Conservation (phyloP, 2,329 filamentous ascomycete genomes). For the Fusarium equiseti region DNA sequence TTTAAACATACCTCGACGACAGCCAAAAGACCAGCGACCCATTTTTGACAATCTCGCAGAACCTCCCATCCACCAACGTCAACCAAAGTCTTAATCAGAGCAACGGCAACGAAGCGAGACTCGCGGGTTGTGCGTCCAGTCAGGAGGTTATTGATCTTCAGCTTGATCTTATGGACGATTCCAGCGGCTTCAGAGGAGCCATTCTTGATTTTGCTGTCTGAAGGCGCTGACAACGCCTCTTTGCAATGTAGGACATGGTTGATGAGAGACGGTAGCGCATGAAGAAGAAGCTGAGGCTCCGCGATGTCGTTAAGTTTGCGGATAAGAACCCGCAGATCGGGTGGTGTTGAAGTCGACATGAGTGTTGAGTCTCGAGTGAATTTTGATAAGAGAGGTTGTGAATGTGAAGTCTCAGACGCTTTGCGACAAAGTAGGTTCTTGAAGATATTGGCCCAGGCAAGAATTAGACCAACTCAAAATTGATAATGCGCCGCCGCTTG, state of each 20-base stretch:
- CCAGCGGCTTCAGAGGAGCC: slow-evolving; percentile 72
- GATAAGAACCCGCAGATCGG: slow-evolving; percentile 74
- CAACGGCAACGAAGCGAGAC: slow-evolving; percentile 81
- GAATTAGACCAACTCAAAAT: slow-evolving; percentile 6
- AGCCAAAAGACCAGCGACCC: slow-evolving; percentile 81
- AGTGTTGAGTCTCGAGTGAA: neutral
- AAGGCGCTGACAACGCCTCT: slow-evolving; percentile 71
- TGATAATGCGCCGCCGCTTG: slow-evolving; percentile 22
- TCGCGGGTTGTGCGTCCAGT: slow-evolving; percentile 77
- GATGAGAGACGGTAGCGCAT: slow-evolving; percentile 77
- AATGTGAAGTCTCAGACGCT: slow-evolving; percentile 12
- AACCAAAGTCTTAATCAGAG: slow-evolving; percentile 82
- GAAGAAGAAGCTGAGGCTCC: slow-evolving; percentile 80
- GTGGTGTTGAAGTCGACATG: slow-evolving; percentile 57
- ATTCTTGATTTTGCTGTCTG: slow-evolving; percentile 71
- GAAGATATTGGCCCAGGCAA: slow-evolving; percentile 11
- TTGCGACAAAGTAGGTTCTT: slow-evolving; percentile 27
- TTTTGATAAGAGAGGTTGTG: neutral
- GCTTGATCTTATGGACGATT: slow-evolving; percentile 85
- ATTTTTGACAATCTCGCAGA: slow-evolving; percentile 77
- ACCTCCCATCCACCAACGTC: slow-evolving; percentile 89
- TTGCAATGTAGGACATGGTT: slow-evolving; percentile 69
- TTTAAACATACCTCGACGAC: slow-evolving; percentile 74
- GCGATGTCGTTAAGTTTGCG: slow-evolving; percentile 78
- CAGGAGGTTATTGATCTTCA: slow-evolving; percentile 80